Evolutionary conservation across 371 early-diverging fungal species (phyloP), one percentile per base, ranked within the genome.

Genomic region (Encephalitozoon hellem): DNA sequence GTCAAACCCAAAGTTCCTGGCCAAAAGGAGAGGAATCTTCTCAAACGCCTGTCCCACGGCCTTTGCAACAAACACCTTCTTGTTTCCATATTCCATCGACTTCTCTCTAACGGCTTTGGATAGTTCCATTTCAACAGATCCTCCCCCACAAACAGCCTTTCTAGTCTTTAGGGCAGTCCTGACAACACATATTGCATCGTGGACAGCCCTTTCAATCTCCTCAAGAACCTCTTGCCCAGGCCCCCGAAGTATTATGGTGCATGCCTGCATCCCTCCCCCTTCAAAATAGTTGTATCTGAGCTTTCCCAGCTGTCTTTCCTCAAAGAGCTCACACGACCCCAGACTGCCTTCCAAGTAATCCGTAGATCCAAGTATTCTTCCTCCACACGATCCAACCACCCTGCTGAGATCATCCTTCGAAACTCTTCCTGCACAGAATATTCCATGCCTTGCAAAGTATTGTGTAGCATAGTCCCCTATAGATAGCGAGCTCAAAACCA

Each of bases 391-490:
- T 83, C 91, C 89, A 74, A 91, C 90, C 41, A 96, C 92, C 80
- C 97, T 91, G 53, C 88, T 87, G 80, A 97, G 86, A 82, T 97
- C 96, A 68, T 91, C 92, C 79, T 89, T 88, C 34, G 94, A 84
- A 34, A 98, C 97, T 81, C 99, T 91, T 45, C 99, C 99, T 54
- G 97, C 97, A 85, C 96, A 96, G 88, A 99, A 97, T 80, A 99
- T 93, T 82, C 92, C 91, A 66, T 96, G 90, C 83, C 94, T 96
- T 73, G 99, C 99, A 89, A 99, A 99, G 88, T 95, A 99, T 86
- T 99, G 98, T 21, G 99, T 99, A 41, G 98, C 99, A 79, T 97
- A 88, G 85, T 99, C 99, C 80, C 99, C 99, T 81, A 99, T 97
- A 15, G 97, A 94, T 68, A 95, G 87, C 75, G 91, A 92, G 79